A percentile compares a stretch with the other conserved stretches of the same genome.
phyloP scores from a whole-genome alignment of 495 filamentous ascomycete genomes.

The Penicillium malachiteum region DNA sequence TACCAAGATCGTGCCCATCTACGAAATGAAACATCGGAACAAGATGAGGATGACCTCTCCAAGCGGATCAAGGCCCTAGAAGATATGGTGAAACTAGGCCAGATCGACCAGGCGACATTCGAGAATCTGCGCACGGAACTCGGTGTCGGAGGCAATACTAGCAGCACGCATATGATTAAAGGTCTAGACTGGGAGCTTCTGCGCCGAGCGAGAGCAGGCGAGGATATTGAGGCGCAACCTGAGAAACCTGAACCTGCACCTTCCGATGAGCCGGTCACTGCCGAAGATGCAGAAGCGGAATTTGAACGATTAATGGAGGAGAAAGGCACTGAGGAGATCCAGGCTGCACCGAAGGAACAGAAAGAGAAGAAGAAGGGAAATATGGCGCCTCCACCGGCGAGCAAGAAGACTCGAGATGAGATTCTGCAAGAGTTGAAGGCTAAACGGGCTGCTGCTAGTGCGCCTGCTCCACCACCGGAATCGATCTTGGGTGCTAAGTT shows the following conservation, averaged over 20 bases:
- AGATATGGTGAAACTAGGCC: slow-evolving; percentile 75
- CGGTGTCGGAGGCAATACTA: slow-evolving; percentile 72
- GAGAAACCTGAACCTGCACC: slow-evolving; percentile 18
- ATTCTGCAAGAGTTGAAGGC: slow-evolving; percentile 81
- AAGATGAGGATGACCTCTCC: slow-evolving; percentile 48
- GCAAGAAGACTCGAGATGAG: slow-evolving; percentile 75
- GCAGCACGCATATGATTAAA: slow-evolving; percentile 83
- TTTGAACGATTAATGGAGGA: slow-evolving; percentile 70
- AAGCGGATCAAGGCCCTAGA: slow-evolving; percentile 75
- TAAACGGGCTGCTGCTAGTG: slow-evolving; percentile 57
- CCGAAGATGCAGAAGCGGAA: slow-evolving; percentile 66
- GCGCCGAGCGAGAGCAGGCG: slow-evolving; percentile 67
- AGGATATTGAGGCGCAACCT: slow-evolving; percentile 54
- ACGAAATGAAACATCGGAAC: slow-evolving; percentile 31
- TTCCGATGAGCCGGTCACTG: slow-evolving; percentile 5
- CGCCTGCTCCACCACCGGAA: slow-evolving; percentile 51
- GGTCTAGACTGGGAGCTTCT: slow-evolving; percentile 84
- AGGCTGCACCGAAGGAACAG: slow-evolving; percentile 42
- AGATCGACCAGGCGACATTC: slow-evolving; percentile 75
- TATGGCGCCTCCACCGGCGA: slow-evolving; percentile 63
- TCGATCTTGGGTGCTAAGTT: slow-evolving; percentile 71
- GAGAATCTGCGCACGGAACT: slow-evolving; percentile 71
- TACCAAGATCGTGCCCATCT: slow-evolving; percentile 80
- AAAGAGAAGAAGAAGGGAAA: slow-evolving; percentile 74
- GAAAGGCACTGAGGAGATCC: slow-evolving; percentile 56